Base-by-base conservation (phyloP, 257 asterid species). In the Salvia hispanica region DNA sequence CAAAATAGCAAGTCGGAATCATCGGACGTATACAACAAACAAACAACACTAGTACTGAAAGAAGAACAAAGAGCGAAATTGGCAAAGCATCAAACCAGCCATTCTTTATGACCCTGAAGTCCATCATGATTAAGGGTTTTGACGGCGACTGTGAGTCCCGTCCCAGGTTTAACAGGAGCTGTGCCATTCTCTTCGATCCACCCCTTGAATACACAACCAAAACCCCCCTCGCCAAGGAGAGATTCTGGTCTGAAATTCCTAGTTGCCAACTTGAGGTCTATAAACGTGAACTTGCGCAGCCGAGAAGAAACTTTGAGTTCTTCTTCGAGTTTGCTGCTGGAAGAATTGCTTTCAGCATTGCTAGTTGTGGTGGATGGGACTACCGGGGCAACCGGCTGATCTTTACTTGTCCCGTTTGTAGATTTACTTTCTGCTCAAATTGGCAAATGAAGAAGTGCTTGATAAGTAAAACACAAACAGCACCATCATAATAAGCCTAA, bases 21-120 rank as follows among this genome's bases (percentile, higher is more conserved):
- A 55, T 69, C 13, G 15, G 28, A 44, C 21, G 34, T 46, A 53
- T n/a, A 34, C 39, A 47, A 47, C 31, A 25, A 25, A 2, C 21
- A 61, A 25, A 45, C 42, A 36, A 60, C 56, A 45, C 21, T 62
- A 53, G 56, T 11, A n/a, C 4, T 33, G 21, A 46, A 60, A 37
- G 13, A 4, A 40, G 31, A 52, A 2, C 14, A 14, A 25, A 25
- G 31, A 25, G 31, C 31, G 25, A 40, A 47, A 70, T 37, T 12
- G 51, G 71, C 44, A 74, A 76, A 76, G 75, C 43, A 62, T 52
- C 87, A 28, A 72, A 88, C 95, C 88, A 88, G 90, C 95, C 95
- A 88, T 79, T 88, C 95, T 82, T 74, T 88, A 85, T 88, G 95
- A 69, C 95, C 95, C 88, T 88, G 95, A 76, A 88, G 86, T 7